These are phyloP conservation scores for Angomonas deanei DNA, from an alignment of 208 protist species.

Conservation along the genomic window DNA sequence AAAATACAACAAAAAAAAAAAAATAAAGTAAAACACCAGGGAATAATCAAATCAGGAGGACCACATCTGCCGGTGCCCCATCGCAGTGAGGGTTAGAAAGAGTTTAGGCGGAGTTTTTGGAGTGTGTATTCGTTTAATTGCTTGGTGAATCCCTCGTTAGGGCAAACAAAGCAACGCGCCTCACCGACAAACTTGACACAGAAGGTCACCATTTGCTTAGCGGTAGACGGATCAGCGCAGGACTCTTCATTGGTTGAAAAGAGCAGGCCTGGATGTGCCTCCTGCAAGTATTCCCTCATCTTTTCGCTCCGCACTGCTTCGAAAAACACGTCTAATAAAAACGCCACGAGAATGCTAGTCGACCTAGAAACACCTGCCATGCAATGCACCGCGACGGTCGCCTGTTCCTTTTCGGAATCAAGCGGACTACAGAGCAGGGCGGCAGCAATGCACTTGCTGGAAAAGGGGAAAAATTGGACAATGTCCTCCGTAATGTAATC, in stretches of 20 bases:
- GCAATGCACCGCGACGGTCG: constrained; percentile 1
- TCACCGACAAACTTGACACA: not conserved
- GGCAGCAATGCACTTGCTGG: not conserved
- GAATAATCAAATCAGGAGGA: not conserved
- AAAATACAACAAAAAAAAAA: not conserved
- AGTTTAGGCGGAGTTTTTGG: too few relatives aligned
- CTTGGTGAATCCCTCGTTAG: constrained; percentile 1
- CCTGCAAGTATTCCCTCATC: not conserved
- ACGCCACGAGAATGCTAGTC: not conserved
- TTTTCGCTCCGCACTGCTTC: not conserved
- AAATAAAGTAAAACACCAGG: not conserved
- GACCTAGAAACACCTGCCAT: constrained; percentile 4
- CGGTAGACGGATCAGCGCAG: not conserved
- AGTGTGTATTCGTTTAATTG: not conserved
- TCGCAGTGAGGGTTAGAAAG: too few relatives aligned
- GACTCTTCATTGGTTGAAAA: not conserved
- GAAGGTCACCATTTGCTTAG: not conserved
- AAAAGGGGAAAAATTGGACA: not conserved
- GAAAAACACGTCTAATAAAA: constrained; percentile 2
- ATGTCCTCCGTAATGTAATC: not conserved
- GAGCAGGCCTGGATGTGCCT: not conserved
- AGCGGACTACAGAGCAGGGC: not conserved
- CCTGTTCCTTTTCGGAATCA: not conserved
- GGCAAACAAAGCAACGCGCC: not conserved
- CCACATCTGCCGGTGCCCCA: too few relatives aligned